Conservation (phyloP, 148 eudicot genomes). For the Agrostemma githago region DNA sequence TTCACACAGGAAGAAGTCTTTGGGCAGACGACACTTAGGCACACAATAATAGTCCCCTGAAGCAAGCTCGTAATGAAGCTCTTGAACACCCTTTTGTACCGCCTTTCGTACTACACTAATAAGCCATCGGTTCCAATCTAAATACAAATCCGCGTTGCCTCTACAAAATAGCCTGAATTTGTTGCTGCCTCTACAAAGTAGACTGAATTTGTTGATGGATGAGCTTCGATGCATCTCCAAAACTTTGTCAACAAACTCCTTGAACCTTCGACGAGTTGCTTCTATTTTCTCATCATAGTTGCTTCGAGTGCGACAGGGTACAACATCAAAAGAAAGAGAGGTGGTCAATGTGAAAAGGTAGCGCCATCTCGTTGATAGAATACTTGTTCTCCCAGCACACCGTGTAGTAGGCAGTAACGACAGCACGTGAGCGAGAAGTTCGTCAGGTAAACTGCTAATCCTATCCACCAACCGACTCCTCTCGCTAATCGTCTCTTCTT, state of each 20-base stretch:
- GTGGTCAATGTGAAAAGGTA: too few species aligned
- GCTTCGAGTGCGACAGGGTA: too few species aligned
- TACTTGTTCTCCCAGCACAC: too few species aligned
- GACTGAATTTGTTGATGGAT: not conserved
- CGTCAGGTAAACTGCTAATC: too few species aligned
- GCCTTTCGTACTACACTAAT: not conserved
- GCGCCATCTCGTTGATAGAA: too few species aligned
- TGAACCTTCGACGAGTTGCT: not conserved
- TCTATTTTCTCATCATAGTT: not conserved
- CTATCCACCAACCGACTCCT: too few species aligned
- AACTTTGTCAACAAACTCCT: not conserved
- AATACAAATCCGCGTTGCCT: not conserved
- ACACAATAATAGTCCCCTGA: too few species aligned
- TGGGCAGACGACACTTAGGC: not conserved
- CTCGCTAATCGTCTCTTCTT: too few species aligned
- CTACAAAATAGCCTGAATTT: not conserved
- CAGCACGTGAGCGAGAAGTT: too few species aligned
- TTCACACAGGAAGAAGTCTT: not conserved
- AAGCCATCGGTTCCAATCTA: not conserved
- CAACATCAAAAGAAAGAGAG: not conserved
- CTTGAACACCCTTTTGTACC: not conserved
- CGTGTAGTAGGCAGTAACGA: too few species aligned
- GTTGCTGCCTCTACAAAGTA: not conserved
- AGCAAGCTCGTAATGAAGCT: not conserved
- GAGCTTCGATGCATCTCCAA: not conserved